These are phyloP conservation scores for Emericellopsis cladophorae DNA, from an alignment of 2,329 filamentous ascomycete genomes.

Conservation along the genomic window DNA sequence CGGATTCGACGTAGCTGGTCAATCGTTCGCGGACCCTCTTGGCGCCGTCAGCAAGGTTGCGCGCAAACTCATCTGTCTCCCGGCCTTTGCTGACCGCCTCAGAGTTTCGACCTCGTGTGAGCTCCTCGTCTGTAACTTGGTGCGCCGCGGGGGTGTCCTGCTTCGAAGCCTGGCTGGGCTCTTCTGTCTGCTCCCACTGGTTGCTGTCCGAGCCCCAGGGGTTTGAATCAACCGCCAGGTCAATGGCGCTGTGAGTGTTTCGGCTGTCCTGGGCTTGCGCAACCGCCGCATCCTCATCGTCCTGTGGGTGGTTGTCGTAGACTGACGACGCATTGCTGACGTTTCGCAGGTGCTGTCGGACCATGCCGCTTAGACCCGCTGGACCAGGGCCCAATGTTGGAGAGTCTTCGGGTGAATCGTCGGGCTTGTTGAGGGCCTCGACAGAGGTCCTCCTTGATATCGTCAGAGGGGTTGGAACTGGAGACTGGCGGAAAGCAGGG, in stretches of 20 bases:
- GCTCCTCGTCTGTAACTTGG: not conserved
- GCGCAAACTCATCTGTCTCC: slow-evolving; percentile 57
- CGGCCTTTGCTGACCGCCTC: not conserved
- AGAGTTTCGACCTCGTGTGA: not conserved
- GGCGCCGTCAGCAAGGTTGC: slow-evolving; percentile 58
- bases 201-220: slow-evolving; percentile 24
- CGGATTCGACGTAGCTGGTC: slow-evolving; percentile 54
- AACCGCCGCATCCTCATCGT: slow-evolving; percentile 10
- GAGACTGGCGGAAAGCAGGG: slow-evolving; percentile 36
- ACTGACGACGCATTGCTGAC: slow-evolving; percentile 75
- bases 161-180: not conserved
- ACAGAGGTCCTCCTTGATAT: slow-evolving; percentile 14
- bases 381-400: slow-evolving; percentile 60
- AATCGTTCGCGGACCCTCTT: slow-evolving; percentile 62
- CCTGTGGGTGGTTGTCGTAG: slow-evolving; percentile 34
- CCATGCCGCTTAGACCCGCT: slow-evolving; percentile 62
- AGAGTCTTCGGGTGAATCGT: slow-evolving; percentile 41
- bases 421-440: slow-evolving; percentile 7
- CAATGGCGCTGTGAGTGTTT: slow-evolving; percentile 9
- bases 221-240: slow-evolving; percentile 22
- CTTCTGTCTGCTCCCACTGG: not conserved
- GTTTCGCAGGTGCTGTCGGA: slow-evolving; percentile 71
- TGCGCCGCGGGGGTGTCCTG: not conserved
- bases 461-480: slow-evolving; percentile 29
- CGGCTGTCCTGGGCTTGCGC: slow-evolving; percentile 15